These are phyloP conservation scores for Aspergillus pseudoterreus DNA, from an alignment of 2,329 filamentous ascomycete genomes.

Conservation along the genomic window DNA sequence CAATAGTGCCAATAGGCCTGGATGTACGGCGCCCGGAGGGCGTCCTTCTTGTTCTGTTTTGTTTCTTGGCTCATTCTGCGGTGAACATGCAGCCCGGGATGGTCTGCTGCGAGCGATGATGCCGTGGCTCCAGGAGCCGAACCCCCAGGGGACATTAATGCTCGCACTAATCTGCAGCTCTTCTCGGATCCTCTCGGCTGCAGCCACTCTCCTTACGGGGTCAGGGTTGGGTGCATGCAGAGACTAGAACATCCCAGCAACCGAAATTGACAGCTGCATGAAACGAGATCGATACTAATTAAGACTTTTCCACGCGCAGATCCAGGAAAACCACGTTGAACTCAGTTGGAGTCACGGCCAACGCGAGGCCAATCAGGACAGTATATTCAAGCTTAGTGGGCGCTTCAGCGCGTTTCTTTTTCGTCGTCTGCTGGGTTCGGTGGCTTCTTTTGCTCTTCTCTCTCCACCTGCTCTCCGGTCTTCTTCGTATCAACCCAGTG, in stretches of 20 bases:
- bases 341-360: neutral
- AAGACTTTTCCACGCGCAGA: neutral
- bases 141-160: slow-evolving; percentile 4
- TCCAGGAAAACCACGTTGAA: neutral
- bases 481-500: neutral
- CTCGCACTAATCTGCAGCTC: slow-evolving; percentile 4
- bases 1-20: slow-evolving; percentile 4
- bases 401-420: neutral
- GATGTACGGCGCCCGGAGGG: slow-evolving; percentile 4
- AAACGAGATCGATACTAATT: slow-evolving; percentile 7
- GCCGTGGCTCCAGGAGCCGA: slow-evolving; percentile 33
- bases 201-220: slow-evolving; percentile 1
- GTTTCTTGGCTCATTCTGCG: slow-evolving; percentile 11
- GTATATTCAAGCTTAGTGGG: neutral
- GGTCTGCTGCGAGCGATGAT: slow-evolving; percentile 24
- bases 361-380: neutral
- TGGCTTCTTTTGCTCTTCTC: neutral
- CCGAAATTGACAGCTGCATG: slow-evolving; percentile 11
- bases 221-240: slow-evolving; percentile 7
- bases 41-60: slow-evolving; percentile 8
- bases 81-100: slow-evolving; percentile 16
- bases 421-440: neutral
- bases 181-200: slow-evolving; percentile 2
- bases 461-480: neutral
- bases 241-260: slow-evolving; percentile 5